Evolutionary conservation across 805 yeast species (phyloP).

Genomic region (Kodamaea leandrae): DNA sequence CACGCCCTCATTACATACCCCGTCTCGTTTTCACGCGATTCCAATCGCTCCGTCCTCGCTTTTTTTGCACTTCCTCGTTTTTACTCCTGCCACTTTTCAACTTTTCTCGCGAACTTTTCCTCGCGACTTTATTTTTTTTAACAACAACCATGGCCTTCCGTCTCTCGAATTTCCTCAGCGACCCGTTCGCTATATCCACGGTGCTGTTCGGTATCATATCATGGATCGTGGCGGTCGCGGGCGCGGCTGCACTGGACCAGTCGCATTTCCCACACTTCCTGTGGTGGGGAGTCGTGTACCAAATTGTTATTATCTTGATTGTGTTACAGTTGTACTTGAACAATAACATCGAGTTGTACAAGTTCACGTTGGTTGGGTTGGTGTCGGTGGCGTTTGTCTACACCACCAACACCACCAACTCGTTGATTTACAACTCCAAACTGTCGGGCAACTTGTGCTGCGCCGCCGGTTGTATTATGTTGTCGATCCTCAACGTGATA

Average conservation of each 20-base stretch:
- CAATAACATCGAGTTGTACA: slow-evolving; percentile 68
- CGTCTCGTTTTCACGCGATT: too few species aligned
- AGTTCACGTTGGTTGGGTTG: slow-evolving; percentile 53
- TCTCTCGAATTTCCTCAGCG: slow-evolving; percentile 59
- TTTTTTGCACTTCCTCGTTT: not conserved
- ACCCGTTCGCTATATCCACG: slow-evolving; percentile 87
- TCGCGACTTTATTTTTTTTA: not conserved
- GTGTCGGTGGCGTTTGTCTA: slow-evolving; percentile 76
- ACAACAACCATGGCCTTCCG: slow-evolving; percentile 30
- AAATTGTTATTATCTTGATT: slow-evolving; percentile 56
- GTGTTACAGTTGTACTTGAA: slow-evolving; percentile 53
- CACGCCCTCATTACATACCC: too few species aligned
- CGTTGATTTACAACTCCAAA: slow-evolving; percentile 61
- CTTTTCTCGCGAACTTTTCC: not conserved
- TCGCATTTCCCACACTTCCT: slow-evolving; percentile 70
- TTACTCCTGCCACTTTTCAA: not conserved
- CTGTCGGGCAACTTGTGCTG: slow-evolving; percentile 75
- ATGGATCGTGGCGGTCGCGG: slow-evolving; percentile 88
- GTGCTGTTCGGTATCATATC: slow-evolving; percentile 69
- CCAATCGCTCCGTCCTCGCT: too few species aligned
- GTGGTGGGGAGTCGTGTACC: slow-evolving; percentile 95
- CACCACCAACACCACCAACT: slow-evolving; percentile 79
- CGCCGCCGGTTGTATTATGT: slow-evolving; percentile 85
- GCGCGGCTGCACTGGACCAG: slow-evolving; percentile 53
- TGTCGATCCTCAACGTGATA: slow-evolving; percentile 75